Evolutionary conservation across 768 basidiomycete genomes (phyloP), one percentile per base, ranked within the genome.

Genomic region (Tulasnella sp.): DNA sequence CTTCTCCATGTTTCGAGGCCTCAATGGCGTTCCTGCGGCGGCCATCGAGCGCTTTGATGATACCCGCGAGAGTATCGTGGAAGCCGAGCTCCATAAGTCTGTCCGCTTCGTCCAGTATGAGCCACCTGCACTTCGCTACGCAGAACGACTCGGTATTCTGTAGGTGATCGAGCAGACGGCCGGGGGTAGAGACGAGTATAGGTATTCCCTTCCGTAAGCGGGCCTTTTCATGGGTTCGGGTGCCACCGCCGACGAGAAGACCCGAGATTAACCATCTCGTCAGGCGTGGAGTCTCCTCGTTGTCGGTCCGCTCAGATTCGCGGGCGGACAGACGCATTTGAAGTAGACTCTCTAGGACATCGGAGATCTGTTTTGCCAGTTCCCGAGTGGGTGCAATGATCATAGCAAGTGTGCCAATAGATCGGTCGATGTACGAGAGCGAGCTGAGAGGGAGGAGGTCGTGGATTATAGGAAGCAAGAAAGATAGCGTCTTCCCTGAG

Each of bases 11-110:
- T 61, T 76, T 70, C 49, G 80, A 73, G 0, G 83, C 43, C 67
- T 56, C 52, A 19, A 64, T 73, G 63, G 88, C 90, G 6, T 93
- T 73, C 61, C 80, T 82, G 49, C 79, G 70, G 50, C 90, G 77
- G 0, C 90, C 91, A 58, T 97, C 91, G 19, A 99, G 69, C 8
- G 85, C 83, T 64, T 83, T 79, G 34, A 98, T 72, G 61, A 98
- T 96, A 1, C 89, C 91, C 56, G 78, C 80, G 64, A 99, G 86
- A 0, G 91, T 89, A 66, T 98, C 92, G 68, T 96, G 93, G 61
- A 99, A 99, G 0, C 96, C 96, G 40, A 98, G 80, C 62, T 98
- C 93, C 93, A 98, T 98, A 49, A 99, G 72, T 39, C 92, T 77
- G 70, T 99, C 96, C 5, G 94, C 93, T 72, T 99, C 96, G 66